Conservation (phyloP, 495 filamentous ascomycete species). For the Podospora tetraspora region DNA sequence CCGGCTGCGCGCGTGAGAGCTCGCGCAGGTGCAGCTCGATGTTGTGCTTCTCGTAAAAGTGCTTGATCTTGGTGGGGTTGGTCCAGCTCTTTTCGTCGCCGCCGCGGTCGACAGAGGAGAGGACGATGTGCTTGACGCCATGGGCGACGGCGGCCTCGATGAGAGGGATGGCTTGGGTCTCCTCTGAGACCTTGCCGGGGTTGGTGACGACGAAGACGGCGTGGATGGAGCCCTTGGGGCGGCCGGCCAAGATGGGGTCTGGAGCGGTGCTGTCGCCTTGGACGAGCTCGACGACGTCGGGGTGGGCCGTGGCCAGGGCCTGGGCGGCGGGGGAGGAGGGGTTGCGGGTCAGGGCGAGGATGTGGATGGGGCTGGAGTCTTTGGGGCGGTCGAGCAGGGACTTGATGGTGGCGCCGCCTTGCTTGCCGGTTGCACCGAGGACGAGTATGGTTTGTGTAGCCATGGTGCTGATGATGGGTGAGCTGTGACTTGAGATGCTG, state of each 20-base stretch:
- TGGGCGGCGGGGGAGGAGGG: conserved; percentile 48
- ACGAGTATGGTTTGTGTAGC: conserved; percentile 34
- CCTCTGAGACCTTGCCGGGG: conserved; percentile 42
- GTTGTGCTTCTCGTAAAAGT: conserved; percentile 60
- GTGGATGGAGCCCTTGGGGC: conserved; percentile 38
- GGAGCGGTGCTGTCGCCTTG: conserved; percentile 53
- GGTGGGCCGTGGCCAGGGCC: conserved; percentile 37
- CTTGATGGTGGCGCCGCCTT: conserved; percentile 59
- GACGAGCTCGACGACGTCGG: conserved; percentile 44
- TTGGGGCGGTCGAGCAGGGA: conserved; percentile 44
- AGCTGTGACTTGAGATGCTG: not conserved
- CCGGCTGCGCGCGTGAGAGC: conserved; percentile 31
- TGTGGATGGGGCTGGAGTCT: conserved; percentile 42
- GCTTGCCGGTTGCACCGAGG: conserved; percentile 68
- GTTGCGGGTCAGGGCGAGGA: conserved; percentile 67
- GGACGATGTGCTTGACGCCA: conserved; percentile 53
- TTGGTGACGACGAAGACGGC: conserved; percentile 49
- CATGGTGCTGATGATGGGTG: conserved; percentile 11
- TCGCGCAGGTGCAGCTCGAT: conserved; percentile 57
- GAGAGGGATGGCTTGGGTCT: conserved; percentile 56
- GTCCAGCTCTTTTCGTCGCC: conserved; percentile 48
- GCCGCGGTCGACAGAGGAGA: conserved; percentile 63
- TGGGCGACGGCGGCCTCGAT: conserved; percentile 52
- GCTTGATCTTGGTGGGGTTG: conserved; percentile 55
- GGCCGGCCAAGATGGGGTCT: conserved; percentile 47